Base-by-base conservation (phyloP, 495 filamentous ascomycete species). In the Hypomontagnella monticulosa region DNA sequence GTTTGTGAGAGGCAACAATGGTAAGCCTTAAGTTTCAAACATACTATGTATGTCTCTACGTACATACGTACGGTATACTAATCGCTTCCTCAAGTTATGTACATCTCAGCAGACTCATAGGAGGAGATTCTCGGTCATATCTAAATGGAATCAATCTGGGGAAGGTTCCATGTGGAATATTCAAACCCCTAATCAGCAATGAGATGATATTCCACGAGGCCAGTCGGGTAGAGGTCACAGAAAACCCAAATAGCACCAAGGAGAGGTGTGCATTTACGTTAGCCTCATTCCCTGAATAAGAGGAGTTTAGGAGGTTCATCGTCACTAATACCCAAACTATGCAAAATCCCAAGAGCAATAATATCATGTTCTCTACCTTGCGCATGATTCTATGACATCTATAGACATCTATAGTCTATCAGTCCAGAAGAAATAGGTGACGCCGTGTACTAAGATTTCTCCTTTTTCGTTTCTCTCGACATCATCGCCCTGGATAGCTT, bases 1-100 rank as follows among this genome's bases (percentile, higher is more conserved):
- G 27, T 99, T 99, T 73, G 89, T 99, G 14, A 84, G 95, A 68
- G 95, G 95, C 61, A 99, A 99, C 76, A 99, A 98, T 65, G 95
- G 95, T 97, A 66, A 36, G 4, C 38, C 20, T 6, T 16, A 3
- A 27, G 14, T 4, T 40, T 23, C 10, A 2, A 43, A 42, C 14
- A 14, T 42, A 15, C 37, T n/a, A n/a, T n/a, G n/a, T n/a, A n/a
- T n/a, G n/a, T n/a, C 27, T 8, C 9, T 41, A 12, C 15, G 44
- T 38, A 4, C n/a, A n/a, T n/a, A n/a, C n/a, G n/a, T n/a, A n/a
- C n/a, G n/a, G n/a, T 43, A 32, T 37, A 40, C 57, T 55, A 50
- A 69, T 50, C 11, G 27, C 30, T 51, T 41, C 3, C n/a, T 53
- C 9, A 51, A 89, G 89, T 91, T 32, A 87, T 92, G 86, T 92